These are phyloP conservation scores for Lasiodiplodia gonubiensis DNA, from an alignment of 2,329 filamentous ascomycete species.

Conservation along the genomic window DNA sequence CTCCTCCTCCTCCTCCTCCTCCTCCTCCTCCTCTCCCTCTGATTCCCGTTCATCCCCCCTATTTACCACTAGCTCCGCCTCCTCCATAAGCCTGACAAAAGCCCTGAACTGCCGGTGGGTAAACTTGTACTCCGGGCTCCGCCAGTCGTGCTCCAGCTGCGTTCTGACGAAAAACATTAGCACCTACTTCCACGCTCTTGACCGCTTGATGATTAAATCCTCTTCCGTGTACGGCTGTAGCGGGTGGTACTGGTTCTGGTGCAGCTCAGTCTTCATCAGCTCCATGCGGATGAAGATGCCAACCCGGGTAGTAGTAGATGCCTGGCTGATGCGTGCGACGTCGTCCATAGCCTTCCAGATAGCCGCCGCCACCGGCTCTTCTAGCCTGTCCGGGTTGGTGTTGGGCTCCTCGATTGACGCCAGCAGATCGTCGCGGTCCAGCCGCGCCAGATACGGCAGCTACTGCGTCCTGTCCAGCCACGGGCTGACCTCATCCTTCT, in stretches of 20 bases:
- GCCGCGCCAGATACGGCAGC: constrained; percentile 32
- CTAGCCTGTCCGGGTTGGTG: constrained; percentile 13
- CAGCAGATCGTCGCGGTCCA: constrained; percentile 31
- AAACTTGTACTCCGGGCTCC: constrained; percentile 5
- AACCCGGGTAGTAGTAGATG: constrained; percentile 28
- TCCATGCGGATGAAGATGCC: constrained; percentile 34
- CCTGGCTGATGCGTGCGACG: constrained; percentile 33
- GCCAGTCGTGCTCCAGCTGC: constrained; percentile 26
- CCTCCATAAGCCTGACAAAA: neutral
- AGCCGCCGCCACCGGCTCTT: constrained; percentile 30
- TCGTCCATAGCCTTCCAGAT: constrained; percentile 33
- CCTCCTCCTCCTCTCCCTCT: too few relatives aligned
- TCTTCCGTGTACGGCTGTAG: constrained; percentile 34
- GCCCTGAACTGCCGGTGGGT: constrained; percentile 1
- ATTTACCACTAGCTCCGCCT: neutral
- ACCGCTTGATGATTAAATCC: constrained; percentile 27
- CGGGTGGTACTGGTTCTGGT: constrained; percentile 32
- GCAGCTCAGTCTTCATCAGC: constrained; percentile 33
- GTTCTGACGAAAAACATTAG: constrained; percentile 24
- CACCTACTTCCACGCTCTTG: constrained; percentile 25
- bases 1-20: neutral
- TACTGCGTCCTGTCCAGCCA: constrained; percentile 29
- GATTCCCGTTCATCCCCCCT: neutral
- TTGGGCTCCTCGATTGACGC: constrained; percentile 31
- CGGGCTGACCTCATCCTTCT: constrained; percentile 30